Evolutionary conservation across 495 filamentous ascomycete species (phyloP), one percentile per base, ranked within the genome.

Genomic region (Articulospora tetracladia): DNA sequence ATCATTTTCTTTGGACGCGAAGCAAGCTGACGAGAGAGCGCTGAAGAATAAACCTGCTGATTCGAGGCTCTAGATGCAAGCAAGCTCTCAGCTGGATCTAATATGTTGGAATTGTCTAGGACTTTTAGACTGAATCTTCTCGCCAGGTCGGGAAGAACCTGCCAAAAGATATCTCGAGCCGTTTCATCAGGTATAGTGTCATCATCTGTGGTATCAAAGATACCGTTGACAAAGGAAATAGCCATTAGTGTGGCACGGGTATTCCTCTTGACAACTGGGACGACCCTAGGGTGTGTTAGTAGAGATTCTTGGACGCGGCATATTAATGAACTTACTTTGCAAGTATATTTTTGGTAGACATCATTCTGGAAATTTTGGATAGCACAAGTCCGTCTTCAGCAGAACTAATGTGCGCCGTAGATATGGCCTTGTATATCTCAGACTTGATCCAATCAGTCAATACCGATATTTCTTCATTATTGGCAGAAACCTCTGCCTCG

Each of bases 221-320:
- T 8, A 7, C 20, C 44, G 11, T n/a, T 22, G 24, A 54, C 17
- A 32, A 63, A 63, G 2, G 60, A 47, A 32, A 63, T 48, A 1
- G 47, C 50, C 60, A 63, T 58, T 23, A 48, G 23, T 11, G 47
- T 54, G 25, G 58, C 2, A 1, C 24, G 3, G 12, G 50, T 24
- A 30, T 63, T 58, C 25, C 26, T 30, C 39, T 63, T 63, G 32
- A 63, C 49, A 32, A 55, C 34, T 30, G 60, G 55, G 7, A 63
- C 48, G 30, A 58, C 54, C 23, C 60, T 58, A 25, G 15, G 10
- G 3, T 39, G 7, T 39, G 20, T 61, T 56, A 56, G 53, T 23
- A 11, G 15, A 32, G 1, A 32, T 19, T 26, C n/a, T 39, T 27
- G 2, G 20, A 57, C 19, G 11, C n/a, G 13, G 30, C 13, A 32